A percentile compares a stretch with the other conserved stretches of the same genome.
phyloP scores from a whole-genome alignment of 768 basidiomycete genomes.

The Pleurotus giganteus region DNA sequence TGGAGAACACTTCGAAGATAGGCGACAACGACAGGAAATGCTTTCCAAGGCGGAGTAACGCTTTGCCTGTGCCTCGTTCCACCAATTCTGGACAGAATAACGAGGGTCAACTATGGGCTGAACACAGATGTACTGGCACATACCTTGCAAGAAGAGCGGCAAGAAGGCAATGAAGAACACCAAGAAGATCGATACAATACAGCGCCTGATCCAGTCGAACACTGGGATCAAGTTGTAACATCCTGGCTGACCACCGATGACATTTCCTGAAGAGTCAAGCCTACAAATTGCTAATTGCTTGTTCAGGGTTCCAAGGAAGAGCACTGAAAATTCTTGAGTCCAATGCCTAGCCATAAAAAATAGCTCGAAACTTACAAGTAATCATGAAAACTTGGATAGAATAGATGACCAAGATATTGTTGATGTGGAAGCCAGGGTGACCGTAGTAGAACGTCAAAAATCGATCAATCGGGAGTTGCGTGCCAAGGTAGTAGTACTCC shows the following conservation, averaged over 20 bases:
- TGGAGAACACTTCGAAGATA: conserved; percentile 98
- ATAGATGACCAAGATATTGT: conserved; percentile 98
- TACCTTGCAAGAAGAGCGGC: conserved; percentile 94
- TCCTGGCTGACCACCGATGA: conserved; percentile 80
- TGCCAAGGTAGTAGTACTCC: conserved; percentile 98
- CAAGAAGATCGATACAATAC: conserved; percentile 96
- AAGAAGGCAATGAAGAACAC: conserved; percentile 98
- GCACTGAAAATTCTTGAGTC: conserved; percentile 44
- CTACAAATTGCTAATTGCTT: conserved; percentile 87
- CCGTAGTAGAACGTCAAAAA: conserved; percentile 99
- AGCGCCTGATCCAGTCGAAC: conserved; percentile 97
- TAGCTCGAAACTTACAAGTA: conserved; percentile 56
- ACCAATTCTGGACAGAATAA: conserved; percentile 67
- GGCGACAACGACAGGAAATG: conserved; percentile 98
- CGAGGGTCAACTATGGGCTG: neutral
- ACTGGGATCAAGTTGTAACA: conserved; percentile 97
- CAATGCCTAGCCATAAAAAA: conserved; percentile 7
- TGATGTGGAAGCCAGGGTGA: conserved; percentile 99
- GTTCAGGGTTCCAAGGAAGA: conserved; percentile 96
- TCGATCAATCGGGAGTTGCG: conserved; percentile 95
- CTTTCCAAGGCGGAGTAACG: conserved; percentile 89
- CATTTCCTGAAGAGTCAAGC: conserved; percentile 77
- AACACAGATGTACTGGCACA: conserved; percentile 17
- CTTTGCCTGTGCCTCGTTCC: conserved; percentile 94
- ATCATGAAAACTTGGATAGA: conserved; percentile 99